Percentiles rank a stretch among this genome's conserved stretches.
Evolutionary conservation across 2,329 filamentous ascomycete genomes (phyloP).

Genomic region (Ceratocystis huliohia): DNA sequence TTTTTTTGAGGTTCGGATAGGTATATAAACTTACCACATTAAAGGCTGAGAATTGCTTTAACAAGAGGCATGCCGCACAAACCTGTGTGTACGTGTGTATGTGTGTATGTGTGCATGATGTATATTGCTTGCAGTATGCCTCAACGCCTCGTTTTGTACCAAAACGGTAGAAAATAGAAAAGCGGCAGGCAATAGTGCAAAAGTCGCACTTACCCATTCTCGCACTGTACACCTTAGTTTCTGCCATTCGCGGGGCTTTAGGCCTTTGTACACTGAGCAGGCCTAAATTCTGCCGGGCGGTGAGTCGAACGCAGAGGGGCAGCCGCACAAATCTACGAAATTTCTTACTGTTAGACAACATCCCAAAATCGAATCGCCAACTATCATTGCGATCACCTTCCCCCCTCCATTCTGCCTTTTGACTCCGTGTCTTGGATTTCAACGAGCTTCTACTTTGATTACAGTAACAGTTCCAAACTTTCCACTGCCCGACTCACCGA

Average conservation of each 20-base stretch:
- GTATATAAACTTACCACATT: not conserved
- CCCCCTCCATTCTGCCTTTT: constrained; percentile 2
- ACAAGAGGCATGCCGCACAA: no score
- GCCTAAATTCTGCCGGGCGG: constrained; percentile 20
- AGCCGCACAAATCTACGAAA: constrained; percentile 20
- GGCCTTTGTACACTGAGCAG: not conserved
- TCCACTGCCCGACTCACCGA: not conserved
- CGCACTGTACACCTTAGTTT: constrained; percentile 10
- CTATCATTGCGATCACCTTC: constrained; percentile 14
- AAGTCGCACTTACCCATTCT: not conserved
- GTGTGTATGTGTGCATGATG: not conserved
- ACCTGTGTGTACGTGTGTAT: not conserved
- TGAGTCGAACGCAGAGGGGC: constrained; percentile 19
- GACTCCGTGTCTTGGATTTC: not conserved
- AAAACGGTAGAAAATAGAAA: no score
- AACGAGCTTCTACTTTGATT: not conserved
- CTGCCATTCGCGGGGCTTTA: constrained; percentile 14
- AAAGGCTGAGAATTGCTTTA: not conserved
- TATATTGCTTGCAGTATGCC: not conserved
- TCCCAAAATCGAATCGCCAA: constrained; percentile 17
- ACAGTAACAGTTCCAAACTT: not conserved
- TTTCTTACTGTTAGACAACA: constrained; percentile 20
- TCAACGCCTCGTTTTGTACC: no score
- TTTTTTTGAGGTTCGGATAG: constrained; percentile 7
- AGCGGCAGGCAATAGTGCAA: constrained; percentile 9